Evolutionary conservation across 176 grass and related monocot species (phyloP).

Genomic region (Leersia perrieri): DNA sequence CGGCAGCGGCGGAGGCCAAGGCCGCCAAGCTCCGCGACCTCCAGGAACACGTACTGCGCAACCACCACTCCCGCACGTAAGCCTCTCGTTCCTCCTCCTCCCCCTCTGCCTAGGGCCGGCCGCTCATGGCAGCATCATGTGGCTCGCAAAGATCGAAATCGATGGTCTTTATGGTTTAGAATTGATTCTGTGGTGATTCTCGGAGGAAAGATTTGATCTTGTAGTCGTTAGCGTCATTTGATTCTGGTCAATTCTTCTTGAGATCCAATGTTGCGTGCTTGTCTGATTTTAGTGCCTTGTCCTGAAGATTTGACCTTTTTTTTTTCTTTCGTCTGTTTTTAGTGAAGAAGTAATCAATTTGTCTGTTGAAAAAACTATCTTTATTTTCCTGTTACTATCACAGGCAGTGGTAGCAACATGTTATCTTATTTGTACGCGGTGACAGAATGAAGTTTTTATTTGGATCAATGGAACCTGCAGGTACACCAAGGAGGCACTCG

Average conservation of each 20-base stretch:
- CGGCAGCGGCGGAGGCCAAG: slow-evolving; percentile 48
- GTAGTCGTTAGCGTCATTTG: background rate
- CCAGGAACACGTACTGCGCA: slow-evolving; percentile 64
- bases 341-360: no score
- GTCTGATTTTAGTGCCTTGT: background rate
- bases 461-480: slow-evolving; percentile 10
- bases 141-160: background rate
- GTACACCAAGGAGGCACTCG: slow-evolving; percentile 77
- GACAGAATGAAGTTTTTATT: background rate
- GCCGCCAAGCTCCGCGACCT: slow-evolving; percentile 65
- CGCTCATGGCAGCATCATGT: background rate
- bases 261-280: background rate
- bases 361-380: no score
- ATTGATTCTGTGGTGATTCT: background rate
- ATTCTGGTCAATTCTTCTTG: background rate
- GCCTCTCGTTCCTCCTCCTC: background rate
- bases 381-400: no score
- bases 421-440: background rate
- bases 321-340: background rate
- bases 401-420: no score
- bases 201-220: background rate
- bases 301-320: background rate
- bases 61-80: slow-evolving; percentile 75
- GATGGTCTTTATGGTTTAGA: background rate
- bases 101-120: background rate